These are phyloP conservation scores for Linum tenue DNA, from an alignment of 345 rosid genomes.

Conservation along the genomic window DNA sequence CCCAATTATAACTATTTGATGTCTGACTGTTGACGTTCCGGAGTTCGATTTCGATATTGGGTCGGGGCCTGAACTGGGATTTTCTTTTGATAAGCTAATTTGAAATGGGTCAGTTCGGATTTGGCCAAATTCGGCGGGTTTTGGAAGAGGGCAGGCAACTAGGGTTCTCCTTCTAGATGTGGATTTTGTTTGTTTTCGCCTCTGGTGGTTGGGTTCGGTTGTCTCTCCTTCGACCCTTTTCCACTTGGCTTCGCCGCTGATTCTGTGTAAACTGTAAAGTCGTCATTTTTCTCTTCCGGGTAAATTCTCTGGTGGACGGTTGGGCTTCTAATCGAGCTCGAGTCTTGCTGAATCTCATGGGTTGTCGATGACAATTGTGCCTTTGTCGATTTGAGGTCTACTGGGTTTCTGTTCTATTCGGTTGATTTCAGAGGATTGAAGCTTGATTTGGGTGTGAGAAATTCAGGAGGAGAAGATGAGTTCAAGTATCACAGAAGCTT, in stretches of 20 bases:
- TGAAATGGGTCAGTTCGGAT: constrained; percentile 15
- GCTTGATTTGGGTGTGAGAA: constrained; percentile 7
- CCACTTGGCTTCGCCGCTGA: no score
- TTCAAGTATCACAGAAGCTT: constrained; percentile 43
- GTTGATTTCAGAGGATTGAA: constrained; percentile 5
- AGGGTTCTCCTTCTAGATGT: constrained; percentile 16
- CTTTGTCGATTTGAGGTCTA: constrained; percentile 2
- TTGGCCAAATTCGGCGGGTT: constrained; percentile 17
- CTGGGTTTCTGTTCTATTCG: constrained; percentile 11
- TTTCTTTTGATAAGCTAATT: constrained; percentile 12
- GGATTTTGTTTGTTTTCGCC: not conserved
- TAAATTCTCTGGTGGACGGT: constrained; percentile 8
- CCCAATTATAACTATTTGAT: not conserved
- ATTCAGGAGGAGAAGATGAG: constrained; percentile 45
- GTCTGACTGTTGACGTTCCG: not conserved
- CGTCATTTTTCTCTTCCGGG: not conserved
- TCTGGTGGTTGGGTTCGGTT: no score
- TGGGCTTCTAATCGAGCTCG: not conserved
- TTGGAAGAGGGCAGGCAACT: constrained; percentile 15
- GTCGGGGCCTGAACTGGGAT: constrained; percentile 19
- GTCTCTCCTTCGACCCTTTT: no score
- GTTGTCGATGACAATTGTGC: not conserved
- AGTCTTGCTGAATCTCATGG: constrained; percentile 13
- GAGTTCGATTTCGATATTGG: constrained; percentile 13
- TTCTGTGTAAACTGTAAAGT: not conserved